phyloP scores from a whole-genome alignment of 177 flowering plant species.

The Vitis hybrid region DNA sequence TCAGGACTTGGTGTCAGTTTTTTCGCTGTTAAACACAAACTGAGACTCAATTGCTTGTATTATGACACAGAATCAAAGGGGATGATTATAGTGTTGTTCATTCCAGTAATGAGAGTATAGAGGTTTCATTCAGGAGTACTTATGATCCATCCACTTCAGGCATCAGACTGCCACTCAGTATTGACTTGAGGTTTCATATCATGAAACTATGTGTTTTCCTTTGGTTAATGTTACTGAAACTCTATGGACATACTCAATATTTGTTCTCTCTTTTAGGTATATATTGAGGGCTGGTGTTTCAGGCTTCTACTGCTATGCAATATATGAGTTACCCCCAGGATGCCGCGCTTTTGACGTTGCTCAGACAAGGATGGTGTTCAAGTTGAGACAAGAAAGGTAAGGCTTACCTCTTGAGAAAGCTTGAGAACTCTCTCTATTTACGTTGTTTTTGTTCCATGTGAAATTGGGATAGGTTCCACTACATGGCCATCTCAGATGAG shows the following conservation, averaged over 20 bases:
- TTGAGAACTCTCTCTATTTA: no score
- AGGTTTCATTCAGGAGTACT: constrained; percentile 47
- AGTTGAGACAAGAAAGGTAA: constrained; percentile 49
- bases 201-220: neutral
- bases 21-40: neutral
- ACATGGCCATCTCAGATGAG: constrained; percentile 65
- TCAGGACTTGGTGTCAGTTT: neutral
- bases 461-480: constrained; percentile 42
- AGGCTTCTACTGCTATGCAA: constrained; percentile 57
- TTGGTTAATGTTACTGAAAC: no score
- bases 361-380: constrained; percentile 56
- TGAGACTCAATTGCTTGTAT: neutral
- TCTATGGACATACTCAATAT: neutral
- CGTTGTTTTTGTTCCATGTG: no score
- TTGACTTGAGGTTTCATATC: constrained; percentile 41
- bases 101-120: constrained; percentile 29
- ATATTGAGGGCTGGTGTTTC: constrained; percentile 48
- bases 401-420: neutral
- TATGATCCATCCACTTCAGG: constrained; percentile 33
- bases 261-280: constrained; percentile 28
- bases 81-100: constrained; percentile 30
- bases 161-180: constrained; percentile 35
- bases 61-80: constrained; percentile 30
- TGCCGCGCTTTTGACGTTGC: constrained; percentile 46
- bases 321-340: constrained; percentile 41